Conservation (phyloP, 2,329 filamentous ascomycete genomes). For the Teratosphaeria viscida region DNA sequence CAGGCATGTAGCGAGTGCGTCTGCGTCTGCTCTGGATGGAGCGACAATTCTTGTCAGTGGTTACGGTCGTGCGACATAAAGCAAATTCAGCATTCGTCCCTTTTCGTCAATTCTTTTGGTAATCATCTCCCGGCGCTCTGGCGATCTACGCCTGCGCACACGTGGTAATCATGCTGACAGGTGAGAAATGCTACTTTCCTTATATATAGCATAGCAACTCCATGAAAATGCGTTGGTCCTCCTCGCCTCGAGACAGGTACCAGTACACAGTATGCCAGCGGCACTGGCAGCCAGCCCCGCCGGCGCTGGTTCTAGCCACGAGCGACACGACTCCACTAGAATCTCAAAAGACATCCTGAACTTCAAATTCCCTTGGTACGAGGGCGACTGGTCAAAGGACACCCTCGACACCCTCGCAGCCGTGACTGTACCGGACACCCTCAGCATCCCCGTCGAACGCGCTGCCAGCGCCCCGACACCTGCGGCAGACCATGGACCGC, state of each 20-base stretch:
- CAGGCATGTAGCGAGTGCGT: neutral
- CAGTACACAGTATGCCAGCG: neutral
- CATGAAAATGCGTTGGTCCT: neutral
- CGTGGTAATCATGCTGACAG: neutral
- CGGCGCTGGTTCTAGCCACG: neutral
- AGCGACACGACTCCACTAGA: neutral
- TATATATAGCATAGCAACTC: neutral
- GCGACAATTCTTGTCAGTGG: neutral
- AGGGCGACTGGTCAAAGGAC: neutral
- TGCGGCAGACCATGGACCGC: neutral
- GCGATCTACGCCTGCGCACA: neutral
- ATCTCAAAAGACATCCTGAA: neutral
- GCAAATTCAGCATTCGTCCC: neutral
- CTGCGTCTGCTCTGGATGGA: neutral
- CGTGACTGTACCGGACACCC: neutral
- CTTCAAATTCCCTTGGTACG: neutral
- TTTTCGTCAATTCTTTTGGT: neutral
- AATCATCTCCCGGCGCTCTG: neutral
- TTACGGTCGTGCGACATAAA: neutral
- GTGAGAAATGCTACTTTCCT: neutral
- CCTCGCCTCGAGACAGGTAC: neutral
- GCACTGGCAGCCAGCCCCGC: neutral
- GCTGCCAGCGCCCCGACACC: neutral
- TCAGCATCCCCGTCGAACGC: neutral
- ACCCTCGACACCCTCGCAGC: neutral